Conservation (phyloP, 768 basidiomycete species). For the Lentinus brumalis region DNA sequence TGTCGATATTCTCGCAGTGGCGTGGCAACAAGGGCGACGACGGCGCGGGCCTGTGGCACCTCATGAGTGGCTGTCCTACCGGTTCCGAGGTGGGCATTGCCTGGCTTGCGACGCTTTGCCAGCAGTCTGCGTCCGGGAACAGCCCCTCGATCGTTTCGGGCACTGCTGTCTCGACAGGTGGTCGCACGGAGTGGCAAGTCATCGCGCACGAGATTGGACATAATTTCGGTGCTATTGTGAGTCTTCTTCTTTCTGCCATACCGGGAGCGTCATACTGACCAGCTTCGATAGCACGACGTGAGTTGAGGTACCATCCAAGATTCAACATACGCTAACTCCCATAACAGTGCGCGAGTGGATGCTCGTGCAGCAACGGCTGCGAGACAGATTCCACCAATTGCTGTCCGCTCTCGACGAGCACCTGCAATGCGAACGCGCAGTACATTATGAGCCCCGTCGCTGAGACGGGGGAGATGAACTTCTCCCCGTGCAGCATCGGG, state of each 20-base stretch:
- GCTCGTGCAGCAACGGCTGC: conserved; percentile 42
- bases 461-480: conserved; percentile 59
- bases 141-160: conserved; percentile 65
- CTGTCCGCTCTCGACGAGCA: conserved; percentile 63
- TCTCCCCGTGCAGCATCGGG: conserved; percentile 80
- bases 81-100: conserved; percentile 87
- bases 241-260: conserved; percentile 30
- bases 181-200: conserved; percentile 80
- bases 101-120: conserved; percentile 82
- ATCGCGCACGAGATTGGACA: conserved; percentile 83
- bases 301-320: conserved; percentile 6
- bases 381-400: conserved; percentile 42
- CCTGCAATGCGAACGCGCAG: conserved; percentile 64
- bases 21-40: conserved; percentile 73
- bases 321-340: not conserved
- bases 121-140: conserved; percentile 49
- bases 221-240: conserved; percentile 87
- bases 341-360: conserved; percentile 63
- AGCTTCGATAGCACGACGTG: conserved; percentile 55
- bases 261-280: not conserved
- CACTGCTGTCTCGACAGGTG: conserved; percentile 78
- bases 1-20: conserved; percentile 84
- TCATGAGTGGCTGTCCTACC: conserved; percentile 82
- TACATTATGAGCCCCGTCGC: conserved; percentile 89
- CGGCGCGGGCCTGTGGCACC: conserved; percentile 82